Conservation (phyloP, 176 grass and related monocot genomes). For the Melocanna baccifera region DNA sequence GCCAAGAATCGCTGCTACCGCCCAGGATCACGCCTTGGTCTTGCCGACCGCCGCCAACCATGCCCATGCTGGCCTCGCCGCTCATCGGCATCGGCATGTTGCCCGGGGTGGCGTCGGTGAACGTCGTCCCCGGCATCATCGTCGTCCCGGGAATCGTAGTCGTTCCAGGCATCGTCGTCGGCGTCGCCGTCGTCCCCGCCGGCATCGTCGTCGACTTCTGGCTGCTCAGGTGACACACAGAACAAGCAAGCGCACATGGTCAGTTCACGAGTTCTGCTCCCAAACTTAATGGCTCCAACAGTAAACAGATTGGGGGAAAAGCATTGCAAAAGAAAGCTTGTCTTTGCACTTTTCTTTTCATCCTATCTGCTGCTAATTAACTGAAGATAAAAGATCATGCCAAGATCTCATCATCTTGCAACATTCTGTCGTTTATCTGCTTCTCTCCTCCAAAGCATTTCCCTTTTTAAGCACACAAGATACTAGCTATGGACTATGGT, state of each 20-base stretch:
- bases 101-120: constrained; percentile 39
- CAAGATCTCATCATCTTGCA: background rate
- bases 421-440: background rate
- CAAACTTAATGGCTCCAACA: background rate
- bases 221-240: constrained; percentile 38
- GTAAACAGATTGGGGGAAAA: background rate
- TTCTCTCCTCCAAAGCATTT: background rate
- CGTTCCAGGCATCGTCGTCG: background rate
- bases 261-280: constrained; percentile 5
- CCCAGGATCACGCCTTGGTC: constrained; percentile 51
- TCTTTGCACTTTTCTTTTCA: background rate
- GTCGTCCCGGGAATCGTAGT: background rate
- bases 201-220: constrained; percentile 58
- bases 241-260: constrained; percentile 10
- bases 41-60: constrained; percentile 17
- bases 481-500: background rate
- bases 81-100: constrained; percentile 34
- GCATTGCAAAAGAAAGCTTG: background rate
- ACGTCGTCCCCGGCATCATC: constrained; percentile 22
- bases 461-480: background rate
- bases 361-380: background rate
- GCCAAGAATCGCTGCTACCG: constrained; percentile 47
- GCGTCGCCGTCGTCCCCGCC: background rate
- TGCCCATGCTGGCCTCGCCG: background rate
- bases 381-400: background rate